A percentile compares a stretch with the other conserved stretches of the same genome.
Evolutionary conservation across 371 early-diverging fungal species (phyloP).

Genomic region (Lichtheimia hyalospora): DNA sequence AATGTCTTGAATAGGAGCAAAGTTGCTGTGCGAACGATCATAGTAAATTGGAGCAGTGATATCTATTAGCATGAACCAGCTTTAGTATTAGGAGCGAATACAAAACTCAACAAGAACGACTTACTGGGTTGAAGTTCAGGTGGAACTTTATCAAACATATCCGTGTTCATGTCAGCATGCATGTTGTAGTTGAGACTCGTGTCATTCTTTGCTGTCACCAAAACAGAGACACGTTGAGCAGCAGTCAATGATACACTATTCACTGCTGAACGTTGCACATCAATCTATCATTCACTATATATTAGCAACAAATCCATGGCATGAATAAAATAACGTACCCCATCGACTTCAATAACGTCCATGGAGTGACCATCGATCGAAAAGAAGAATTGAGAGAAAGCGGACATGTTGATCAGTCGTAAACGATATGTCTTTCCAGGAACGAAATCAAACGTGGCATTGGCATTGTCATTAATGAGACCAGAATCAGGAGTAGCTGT

Average conservation of each 20-base stretch:
- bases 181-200: slow-evolving; percentile 62
- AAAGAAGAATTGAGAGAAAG: slow-evolving; percentile 65
- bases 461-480: slow-evolving; percentile 44
- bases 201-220: slow-evolving; percentile 63
- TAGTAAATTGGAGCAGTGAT: slow-evolving; percentile 58
- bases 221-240: slow-evolving; percentile 68
- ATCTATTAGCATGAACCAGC: slow-evolving; percentile 10
- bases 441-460: slow-evolving; percentile 19
- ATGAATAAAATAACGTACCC: slow-evolving; percentile 25
- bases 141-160: slow-evolving; percentile 68
- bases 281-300: slow-evolving; percentile 15
- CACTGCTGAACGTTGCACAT: slow-evolving; percentile 52
- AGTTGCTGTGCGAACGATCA: slow-evolving; percentile 25
- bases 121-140: slow-evolving; percentile 43
- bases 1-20: slow-evolving; percentile 32
- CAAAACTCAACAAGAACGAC: neutral
- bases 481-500: slow-evolving; percentile 23
- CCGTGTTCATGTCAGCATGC: slow-evolving; percentile 72
- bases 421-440: slow-evolving; percentile 32
- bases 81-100: neutral
- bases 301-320: neutral
- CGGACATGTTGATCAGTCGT: slow-evolving; percentile 62
- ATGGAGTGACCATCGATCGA: slow-evolving; percentile 74
- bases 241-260: slow-evolving; percentile 52
- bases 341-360: slow-evolving; percentile 80